Conservation (phyloP, 2,329 filamentous ascomycete genomes). For the Curvularia hawaiiensis region DNA sequence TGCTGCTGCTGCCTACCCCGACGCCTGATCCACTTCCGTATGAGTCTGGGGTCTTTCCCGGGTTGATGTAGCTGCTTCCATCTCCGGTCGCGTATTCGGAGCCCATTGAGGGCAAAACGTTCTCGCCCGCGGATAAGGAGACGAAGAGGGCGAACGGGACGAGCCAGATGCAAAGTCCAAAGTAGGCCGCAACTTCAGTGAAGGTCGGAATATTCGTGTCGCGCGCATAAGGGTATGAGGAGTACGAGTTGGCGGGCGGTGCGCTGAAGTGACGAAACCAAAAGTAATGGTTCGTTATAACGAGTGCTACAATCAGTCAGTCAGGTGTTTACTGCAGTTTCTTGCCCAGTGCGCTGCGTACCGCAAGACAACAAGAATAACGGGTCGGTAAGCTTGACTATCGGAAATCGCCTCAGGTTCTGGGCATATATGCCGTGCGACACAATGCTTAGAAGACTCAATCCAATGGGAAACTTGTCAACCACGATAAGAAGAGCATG, state of each 20-base stretch:
- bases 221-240: conserved; percentile 63
- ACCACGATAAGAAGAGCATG: conserved; percentile 78
- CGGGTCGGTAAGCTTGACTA: conserved; percentile 86
- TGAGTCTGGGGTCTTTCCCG: conserved; percentile 48
- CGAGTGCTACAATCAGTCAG: conserved; percentile 63
- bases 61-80: conserved; percentile 55
- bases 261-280: conserved; percentile 94
- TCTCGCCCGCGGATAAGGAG: conserved; percentile 90
- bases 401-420: conserved; percentile 77
- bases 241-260: conserved; percentile 59
- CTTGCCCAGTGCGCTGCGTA: conserved; percentile 49
- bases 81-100: conserved; percentile 71
- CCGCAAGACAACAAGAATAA: conserved; percentile 83
- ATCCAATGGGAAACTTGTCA: conserved; percentile 81
- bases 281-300: conserved; percentile 88
- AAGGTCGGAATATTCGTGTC: conserved; percentile 76
- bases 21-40: conserved; percentile 36
- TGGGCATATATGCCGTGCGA: conserved; percentile 87
- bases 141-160: conserved; percentile 96
- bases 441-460: conserved; percentile 75
- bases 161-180: conserved; percentile 95
- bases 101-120: conserved; percentile 91
- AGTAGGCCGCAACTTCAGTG: conserved; percentile 93
- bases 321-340: not conserved
- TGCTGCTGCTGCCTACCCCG: conserved; percentile 27